These are phyloP conservation scores for Infundibulicybe gibba DNA, from an alignment of 768 basidiomycete species.

Conservation along the genomic window DNA sequence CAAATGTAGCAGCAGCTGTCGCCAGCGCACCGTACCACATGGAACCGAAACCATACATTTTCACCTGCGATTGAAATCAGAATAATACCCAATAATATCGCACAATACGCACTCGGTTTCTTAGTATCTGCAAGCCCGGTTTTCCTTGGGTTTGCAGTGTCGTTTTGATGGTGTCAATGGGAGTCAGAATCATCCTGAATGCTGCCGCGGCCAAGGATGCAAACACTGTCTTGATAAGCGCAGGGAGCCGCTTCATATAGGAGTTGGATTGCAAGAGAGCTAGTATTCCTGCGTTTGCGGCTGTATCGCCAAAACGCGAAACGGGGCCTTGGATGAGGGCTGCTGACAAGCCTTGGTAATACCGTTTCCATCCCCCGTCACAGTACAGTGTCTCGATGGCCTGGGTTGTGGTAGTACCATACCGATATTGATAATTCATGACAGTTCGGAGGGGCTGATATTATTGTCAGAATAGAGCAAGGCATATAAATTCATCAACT, in stretches of 20 bases:
- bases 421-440: slow-evolving; percentile 97
- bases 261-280: slow-evolving; percentile 78
- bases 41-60: slow-evolving; percentile 68
- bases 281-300: slow-evolving; percentile 89
- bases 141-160: slow-evolving; percentile 91
- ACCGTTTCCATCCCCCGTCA: slow-evolving; percentile 80
- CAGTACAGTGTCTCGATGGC: slow-evolving; percentile 65
- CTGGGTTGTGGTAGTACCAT: slow-evolving; percentile 69
- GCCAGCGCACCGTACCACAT: slow-evolving; percentile 92
- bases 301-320: slow-evolving; percentile 91
- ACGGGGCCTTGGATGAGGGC: slow-evolving; percentile 86
- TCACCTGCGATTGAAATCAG: slow-evolving; percentile 44
- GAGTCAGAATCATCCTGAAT: slow-evolving; percentile 90
- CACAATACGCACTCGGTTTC: slow-evolving; percentile 46
- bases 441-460: slow-evolving; percentile 83
- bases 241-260: slow-evolving; percentile 61
- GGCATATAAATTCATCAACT: not conserved
- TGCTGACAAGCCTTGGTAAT: slow-evolving; percentile 83
- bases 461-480: not conserved
- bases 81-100: not conserved
- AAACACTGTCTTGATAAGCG: slow-evolving; percentile 71
- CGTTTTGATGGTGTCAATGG: slow-evolving; percentile 93
- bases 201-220: slow-evolving; percentile 75
- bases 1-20: slow-evolving; percentile 91
- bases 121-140: slow-evolving; percentile 62